Percentiles rank a stretch among this genome's conserved stretches.
These are phyloP conservation scores for Penicillium bovifimosum DNA, from an alignment of 495 filamentous ascomycete species.

Conservation along the genomic window DNA sequence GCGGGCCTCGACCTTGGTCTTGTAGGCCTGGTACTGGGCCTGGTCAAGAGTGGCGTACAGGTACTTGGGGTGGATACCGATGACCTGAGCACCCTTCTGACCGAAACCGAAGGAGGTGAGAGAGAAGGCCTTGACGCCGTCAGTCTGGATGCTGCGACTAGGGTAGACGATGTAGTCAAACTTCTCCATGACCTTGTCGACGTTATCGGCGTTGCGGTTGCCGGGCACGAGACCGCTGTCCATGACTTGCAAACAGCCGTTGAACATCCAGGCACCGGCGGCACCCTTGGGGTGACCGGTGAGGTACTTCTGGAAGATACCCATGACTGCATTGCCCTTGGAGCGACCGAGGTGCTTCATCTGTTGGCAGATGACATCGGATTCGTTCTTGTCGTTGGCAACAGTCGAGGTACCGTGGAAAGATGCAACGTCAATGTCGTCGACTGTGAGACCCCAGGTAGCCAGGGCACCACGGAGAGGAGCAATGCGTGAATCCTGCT, in stretches of 20 bases:
- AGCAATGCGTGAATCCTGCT: slow-evolving; percentile 85
- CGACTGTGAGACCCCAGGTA: slow-evolving; percentile 96
- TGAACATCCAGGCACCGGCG: slow-evolving; percentile 99
- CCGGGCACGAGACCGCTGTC: slow-evolving; percentile 91
- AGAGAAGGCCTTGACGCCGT: slow-evolving; percentile 96
- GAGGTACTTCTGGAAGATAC: slow-evolving; percentile 99
- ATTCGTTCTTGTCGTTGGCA: slow-evolving; percentile 99
- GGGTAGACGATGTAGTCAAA: slow-evolving; percentile 98
- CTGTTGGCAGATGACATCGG: slow-evolving; percentile 94
- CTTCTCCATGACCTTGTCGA: slow-evolving; percentile 92
- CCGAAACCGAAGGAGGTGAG: slow-evolving; percentile 99
- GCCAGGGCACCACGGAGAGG: slow-evolving; percentile 91
- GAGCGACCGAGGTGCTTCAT: slow-evolving; percentile 87
- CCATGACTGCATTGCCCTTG: slow-evolving; percentile 92
- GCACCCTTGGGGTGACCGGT: slow-evolving; percentile 99
- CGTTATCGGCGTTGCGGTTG: slow-evolving; percentile 97
- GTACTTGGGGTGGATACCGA: slow-evolving; percentile 95
- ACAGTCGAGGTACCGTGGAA: slow-evolving; percentile 99
- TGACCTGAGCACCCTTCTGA: slow-evolving; percentile 95
- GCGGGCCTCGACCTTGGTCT: slow-evolving; percentile 76
- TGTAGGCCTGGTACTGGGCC: slow-evolving; percentile 75
- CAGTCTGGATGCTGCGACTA: slow-evolving; percentile 90
- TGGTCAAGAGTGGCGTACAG: slow-evolving; percentile 91
- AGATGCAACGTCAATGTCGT: slow-evolving; percentile 89
- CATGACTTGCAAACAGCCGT: slow-evolving; percentile 90